Conservation (phyloP, 2,329 filamentous ascomycete species). For the Aspergillus persii region DNA sequence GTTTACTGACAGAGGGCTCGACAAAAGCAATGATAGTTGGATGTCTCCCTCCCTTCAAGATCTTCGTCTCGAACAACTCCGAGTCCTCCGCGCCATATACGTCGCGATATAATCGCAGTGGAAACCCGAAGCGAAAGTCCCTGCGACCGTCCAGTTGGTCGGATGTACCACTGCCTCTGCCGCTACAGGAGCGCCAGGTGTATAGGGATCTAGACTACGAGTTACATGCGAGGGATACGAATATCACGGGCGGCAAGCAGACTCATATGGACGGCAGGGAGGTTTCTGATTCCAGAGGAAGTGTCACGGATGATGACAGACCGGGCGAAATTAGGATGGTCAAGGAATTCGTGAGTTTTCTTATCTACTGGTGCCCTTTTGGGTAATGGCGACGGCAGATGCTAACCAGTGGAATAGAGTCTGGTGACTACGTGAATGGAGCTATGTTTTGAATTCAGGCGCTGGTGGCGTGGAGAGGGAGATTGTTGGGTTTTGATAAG, state of each 20-base stretch:
- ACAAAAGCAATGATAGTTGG: background rate
- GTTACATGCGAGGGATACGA: background rate
- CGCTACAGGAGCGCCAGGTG: background rate
- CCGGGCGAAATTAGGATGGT: background rate
- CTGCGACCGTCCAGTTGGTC: background rate
- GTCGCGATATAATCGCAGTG: background rate
- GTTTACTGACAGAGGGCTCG: too few species aligned
- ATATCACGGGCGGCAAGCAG: background rate
- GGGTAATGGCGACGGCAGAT: background rate
- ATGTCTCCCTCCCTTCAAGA: background rate
- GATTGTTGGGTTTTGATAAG: background rate
- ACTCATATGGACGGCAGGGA: background rate
- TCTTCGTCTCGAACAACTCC: background rate
- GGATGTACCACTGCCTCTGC: background rate
- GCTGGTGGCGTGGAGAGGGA: too few species aligned
- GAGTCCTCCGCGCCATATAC: background rate
- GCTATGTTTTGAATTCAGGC: too few species aligned
- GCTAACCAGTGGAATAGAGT: background rate
- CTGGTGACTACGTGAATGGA: background rate
- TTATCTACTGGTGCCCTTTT: too few species aligned
- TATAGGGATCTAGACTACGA: background rate
- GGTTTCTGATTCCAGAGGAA: background rate
- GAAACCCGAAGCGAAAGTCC: background rate
- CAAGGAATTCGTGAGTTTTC: background rate
- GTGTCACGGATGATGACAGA: background rate